Percentiles rank a stretch among this genome's conserved stretches.
Conservation (phyloP, 352 stramenopile species). For the Thalassiosira delicatula region DNA sequence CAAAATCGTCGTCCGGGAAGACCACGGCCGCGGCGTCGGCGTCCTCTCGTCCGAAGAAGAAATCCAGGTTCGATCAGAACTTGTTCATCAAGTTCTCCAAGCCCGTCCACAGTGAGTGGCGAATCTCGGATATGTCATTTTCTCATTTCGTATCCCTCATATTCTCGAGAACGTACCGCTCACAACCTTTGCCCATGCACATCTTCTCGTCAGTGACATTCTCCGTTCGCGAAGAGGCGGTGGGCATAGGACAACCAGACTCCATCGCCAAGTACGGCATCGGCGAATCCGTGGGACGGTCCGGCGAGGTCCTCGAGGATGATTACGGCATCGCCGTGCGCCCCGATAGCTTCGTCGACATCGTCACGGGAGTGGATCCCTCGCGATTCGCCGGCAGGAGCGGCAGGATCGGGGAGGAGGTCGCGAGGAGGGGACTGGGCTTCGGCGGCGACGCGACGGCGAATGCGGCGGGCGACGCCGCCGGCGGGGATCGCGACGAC, state of each 20-base stretch:
- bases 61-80: conserved; percentile 82
- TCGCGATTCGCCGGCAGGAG: conserved; percentile 75
- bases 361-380: conserved; percentile 84
- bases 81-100: conserved; percentile 86
- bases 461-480: too few relatives aligned
- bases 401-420: conserved; percentile 79
- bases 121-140: too few relatives aligned
- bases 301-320: conserved; percentile 76
- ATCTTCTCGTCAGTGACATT: conserved; percentile 71
- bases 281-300: conserved; percentile 69
- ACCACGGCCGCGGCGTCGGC: not conserved
- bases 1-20: not conserved
- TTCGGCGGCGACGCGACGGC: too few relatives aligned
- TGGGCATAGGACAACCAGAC: conserved; percentile 80
- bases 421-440: conserved; percentile 71
- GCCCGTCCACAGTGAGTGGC: conserved; percentile 78
- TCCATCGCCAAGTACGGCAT: conserved; percentile 77
- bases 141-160: too few relatives aligned
- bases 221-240: conserved; percentile 77
- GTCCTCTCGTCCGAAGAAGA: conserved; percentile 73
- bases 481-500: too few relatives aligned
- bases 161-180: too few relatives aligned
- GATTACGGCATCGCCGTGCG: conserved; percentile 84
- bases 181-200: too few relatives aligned
- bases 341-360: conserved; percentile 81